phyloP scores from a whole-genome alignment of 768 basidiomycete species.

The Leucocoprinus sp. region DNA sequence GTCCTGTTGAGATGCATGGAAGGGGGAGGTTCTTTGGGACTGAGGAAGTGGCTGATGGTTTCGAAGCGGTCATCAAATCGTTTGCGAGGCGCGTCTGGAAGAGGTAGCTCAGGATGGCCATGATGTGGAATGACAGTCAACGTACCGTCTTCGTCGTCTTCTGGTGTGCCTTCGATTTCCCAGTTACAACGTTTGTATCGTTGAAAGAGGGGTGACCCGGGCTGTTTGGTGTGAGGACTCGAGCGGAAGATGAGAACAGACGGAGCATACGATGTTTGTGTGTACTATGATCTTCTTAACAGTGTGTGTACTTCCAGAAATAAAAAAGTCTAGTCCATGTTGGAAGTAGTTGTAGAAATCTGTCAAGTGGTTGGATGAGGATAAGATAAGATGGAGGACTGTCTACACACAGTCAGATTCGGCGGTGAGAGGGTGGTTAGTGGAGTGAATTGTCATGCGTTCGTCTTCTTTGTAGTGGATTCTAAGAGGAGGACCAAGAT shows the following conservation, averaged over 20 bases:
- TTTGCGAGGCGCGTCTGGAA: conserved; percentile 62
- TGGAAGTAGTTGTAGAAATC: conserved; percentile 95
- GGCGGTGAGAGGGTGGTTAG: conserved; percentile 32
- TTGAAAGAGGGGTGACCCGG: conserved; percentile 84
- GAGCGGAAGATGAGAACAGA: neutral
- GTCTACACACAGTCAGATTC: conserved; percentile 48
- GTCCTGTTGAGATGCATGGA: conserved; percentile 78
- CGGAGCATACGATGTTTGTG: conserved; percentile 66
- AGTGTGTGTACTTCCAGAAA: conserved; percentile 60
- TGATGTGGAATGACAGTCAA: neutral
- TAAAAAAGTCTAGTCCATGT: conserved; percentile 81
- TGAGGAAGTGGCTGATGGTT: conserved; percentile 69
- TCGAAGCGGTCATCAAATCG: conserved; percentile 74
- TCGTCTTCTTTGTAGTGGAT: conserved; percentile 86
- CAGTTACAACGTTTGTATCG: conserved; percentile 88
- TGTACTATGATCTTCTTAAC: conserved; percentile 85
- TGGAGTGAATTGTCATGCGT: conserved; percentile 76
- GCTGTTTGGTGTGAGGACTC: conserved; percentile 33
- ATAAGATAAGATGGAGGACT: neutral
- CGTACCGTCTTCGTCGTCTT: conserved; percentile 76
- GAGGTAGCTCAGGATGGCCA: conserved; percentile 7
- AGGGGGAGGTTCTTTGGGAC: conserved; percentile 64
- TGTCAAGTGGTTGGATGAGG: conserved; percentile 18
- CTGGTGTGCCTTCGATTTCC: conserved; percentile 73
- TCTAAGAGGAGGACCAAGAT: conserved; percentile 70